Conservation (phyloP, 2,329 filamentous ascomycete species). For the Whalleya microplaca region DNA sequence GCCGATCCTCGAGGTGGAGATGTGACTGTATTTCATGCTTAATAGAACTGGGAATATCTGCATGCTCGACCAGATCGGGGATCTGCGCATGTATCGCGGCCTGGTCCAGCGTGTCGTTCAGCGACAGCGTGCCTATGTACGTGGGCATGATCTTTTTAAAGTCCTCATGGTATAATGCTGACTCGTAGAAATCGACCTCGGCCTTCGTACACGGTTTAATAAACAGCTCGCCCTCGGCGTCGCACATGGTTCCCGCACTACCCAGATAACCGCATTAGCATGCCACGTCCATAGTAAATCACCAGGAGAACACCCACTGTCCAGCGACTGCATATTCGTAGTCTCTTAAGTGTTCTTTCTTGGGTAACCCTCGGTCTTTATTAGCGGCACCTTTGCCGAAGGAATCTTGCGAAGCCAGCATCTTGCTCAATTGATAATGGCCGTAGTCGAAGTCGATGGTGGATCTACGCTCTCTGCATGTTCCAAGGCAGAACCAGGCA, state of each 20-base stretch:
- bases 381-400: conserved; percentile 29
- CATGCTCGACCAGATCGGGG: conserved; percentile 44
- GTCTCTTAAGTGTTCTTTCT: conserved; percentile 64
- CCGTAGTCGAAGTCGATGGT: conserved; percentile 10
- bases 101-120: conserved; percentile 60
- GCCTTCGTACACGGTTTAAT: conserved; percentile 90
- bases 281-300: neutral
- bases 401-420: conserved; percentile 26
- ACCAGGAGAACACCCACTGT: conserved; percentile 64
- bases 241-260: conserved; percentile 89
- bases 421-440: conserved; percentile 16
- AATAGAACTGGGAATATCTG: conserved; percentile 46
- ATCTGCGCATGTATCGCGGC: conserved; percentile 54
- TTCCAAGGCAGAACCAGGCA: conserved; percentile 1
- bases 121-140: conserved; percentile 78
- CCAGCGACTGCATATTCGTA: conserved; percentile 81
- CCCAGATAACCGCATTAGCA: conserved; percentile 24
- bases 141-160: conserved; percentile 82
- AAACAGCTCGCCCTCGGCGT: conserved; percentile 80
- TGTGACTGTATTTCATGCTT: conserved; percentile 46
- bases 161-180: conserved; percentile 68
- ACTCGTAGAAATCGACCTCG: conserved; percentile 91
- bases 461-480: conserved; percentile 13
- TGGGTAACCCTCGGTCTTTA: conserved; percentile 50
- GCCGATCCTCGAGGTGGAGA: conserved; percentile 30